These are phyloP conservation scores for Tulasnella sp. DNA, from an alignment of 768 basidiomycete species.

Conservation along the genomic window DNA sequence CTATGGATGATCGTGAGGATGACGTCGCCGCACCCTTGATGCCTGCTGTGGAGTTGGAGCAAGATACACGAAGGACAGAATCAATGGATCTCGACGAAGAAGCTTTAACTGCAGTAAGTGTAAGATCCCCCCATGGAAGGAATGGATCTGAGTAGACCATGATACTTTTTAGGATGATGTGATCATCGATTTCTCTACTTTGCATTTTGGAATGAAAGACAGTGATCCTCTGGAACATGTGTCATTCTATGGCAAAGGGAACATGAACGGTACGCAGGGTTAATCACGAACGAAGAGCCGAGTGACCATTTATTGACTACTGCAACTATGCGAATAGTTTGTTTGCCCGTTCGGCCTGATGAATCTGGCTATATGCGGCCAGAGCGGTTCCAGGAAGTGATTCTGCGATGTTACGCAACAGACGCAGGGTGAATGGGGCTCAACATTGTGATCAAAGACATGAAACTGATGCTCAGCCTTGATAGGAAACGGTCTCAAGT, in stretches of 20 bases:
- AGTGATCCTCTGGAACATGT: conserved; percentile 57
- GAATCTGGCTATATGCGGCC: conserved; percentile 61
- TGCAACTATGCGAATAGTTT: background rate
- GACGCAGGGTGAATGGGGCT: conserved; percentile 37
- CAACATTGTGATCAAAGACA: conserved; percentile 17
- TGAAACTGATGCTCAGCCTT: background rate
- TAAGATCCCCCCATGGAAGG: too few species aligned
- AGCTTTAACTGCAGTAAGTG: background rate
- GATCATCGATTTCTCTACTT: conserved; percentile 47
- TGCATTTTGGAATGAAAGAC: conserved; percentile 71
- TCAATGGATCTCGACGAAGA: conserved; percentile 20
- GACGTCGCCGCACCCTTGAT: background rate
- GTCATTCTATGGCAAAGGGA: conserved; percentile 61
- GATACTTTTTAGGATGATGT: conserved; percentile 31
- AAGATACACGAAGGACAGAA: conserved; percentile 37
- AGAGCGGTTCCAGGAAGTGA: conserved; percentile 51
- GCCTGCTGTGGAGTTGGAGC: conserved; percentile 19
- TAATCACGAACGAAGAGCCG: conserved; percentile 21
- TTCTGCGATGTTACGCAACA: conserved; percentile 58
- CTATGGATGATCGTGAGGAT: background rate
- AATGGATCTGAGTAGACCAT: background rate
- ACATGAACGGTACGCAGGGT: conserved; percentile 37
- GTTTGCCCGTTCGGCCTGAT: conserved; percentile 26
- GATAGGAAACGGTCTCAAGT: conserved; percentile 46
- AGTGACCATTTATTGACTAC: background rate